Base-by-base conservation (phyloP, 257 asterid species). In the Forsythia viridissima region DNA sequence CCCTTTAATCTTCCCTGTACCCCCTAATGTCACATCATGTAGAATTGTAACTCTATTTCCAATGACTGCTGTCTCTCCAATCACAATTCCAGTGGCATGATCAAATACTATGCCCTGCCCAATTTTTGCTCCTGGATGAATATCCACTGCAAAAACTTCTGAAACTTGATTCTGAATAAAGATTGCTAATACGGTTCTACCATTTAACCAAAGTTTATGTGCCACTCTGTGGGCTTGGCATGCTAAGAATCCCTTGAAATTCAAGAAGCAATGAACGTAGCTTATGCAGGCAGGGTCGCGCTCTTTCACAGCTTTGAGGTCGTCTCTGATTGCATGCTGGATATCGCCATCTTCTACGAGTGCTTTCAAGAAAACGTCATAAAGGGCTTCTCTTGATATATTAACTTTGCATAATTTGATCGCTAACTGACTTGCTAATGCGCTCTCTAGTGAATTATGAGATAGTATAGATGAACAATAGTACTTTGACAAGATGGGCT, bases 1-100 rank as follows among this genome's bases (percentile, higher is more conserved):
- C 42, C 94, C 97, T 4, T 83, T 86, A 20, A 20, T 81, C 91
- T 94, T 94, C 48, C 98, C 97, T 0, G 97, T 92, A 3, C 97
- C 98, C 0, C 98, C 98, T 73, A 94, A 80, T 13, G 98, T 94
- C 76, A 94, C 98, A 20, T 77, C 84, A 78, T 94, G 98, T 80
- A 91, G 82, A 76, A 91, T 87, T 38, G 98, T 90, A 0, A 91
- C 97, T 11, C 84, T 70, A 70, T 92, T 73, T n/a, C 98, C 98
- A 37, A 92, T 72, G 21, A 94, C 97, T 24, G 98, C 92, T 13
- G 97, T 94, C 82, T 92, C 97, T 2, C 98, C 97, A 16, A 94
- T 83, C 5, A 94, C 98, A 34, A 92, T 86, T 20, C 98, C 98
- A 0, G 97, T 92, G 30, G 91, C 97, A 68, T 92, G 93, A 78